These are phyloP conservation scores for Metschnikowia noctiluminum DNA, from an alignment of 805 yeast genomes.

Conservation along the genomic window DNA sequence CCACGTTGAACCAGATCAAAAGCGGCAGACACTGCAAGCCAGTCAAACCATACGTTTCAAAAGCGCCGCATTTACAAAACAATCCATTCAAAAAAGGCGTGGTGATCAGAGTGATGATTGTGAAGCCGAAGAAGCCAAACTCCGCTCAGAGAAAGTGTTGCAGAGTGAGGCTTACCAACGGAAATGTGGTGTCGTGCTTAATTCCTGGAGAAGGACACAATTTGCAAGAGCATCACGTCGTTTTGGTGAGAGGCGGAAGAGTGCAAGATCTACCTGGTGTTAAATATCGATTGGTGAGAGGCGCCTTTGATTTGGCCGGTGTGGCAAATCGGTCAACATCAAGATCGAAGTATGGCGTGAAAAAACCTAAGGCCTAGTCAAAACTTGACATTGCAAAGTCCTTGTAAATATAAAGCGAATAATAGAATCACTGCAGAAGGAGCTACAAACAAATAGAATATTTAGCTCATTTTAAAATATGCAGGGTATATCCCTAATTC, in stretches of 20 bases:
- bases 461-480: too few relatives aligned
- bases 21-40: conserved; percentile 56
- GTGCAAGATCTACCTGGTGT: conserved; percentile 98
- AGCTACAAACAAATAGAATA: neutral
- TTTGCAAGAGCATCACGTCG: conserved; percentile 96
- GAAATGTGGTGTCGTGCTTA: conserved; percentile 84
- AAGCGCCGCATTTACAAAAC: conserved; percentile 78
- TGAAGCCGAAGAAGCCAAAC: conserved; percentile 97
- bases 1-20: conserved; percentile 75
- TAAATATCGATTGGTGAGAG: conserved; percentile 89
- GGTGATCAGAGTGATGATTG: conserved; percentile 86
- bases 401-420: conserved; percentile 5
- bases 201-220: conserved; percentile 99
- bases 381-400: neutral
- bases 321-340: conserved; percentile 90
- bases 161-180: conserved; percentile 88
- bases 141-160: conserved; percentile 97
- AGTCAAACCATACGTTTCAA: conserved; percentile 47
- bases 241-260: conserved; percentile 96
- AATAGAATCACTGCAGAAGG: neutral
- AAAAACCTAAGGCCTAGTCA: conserved; percentile 54
- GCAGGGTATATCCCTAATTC: neutral
- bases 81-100: conserved; percentile 92
- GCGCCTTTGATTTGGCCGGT: conserved; percentile 88
- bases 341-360: conserved; percentile 91